A percentile compares a stretch with the other conserved stretches of the same genome.
phyloP scores from a whole-genome alignment of 148 eudicot genomes.

The Vaccinium macrocarpon region DNA sequence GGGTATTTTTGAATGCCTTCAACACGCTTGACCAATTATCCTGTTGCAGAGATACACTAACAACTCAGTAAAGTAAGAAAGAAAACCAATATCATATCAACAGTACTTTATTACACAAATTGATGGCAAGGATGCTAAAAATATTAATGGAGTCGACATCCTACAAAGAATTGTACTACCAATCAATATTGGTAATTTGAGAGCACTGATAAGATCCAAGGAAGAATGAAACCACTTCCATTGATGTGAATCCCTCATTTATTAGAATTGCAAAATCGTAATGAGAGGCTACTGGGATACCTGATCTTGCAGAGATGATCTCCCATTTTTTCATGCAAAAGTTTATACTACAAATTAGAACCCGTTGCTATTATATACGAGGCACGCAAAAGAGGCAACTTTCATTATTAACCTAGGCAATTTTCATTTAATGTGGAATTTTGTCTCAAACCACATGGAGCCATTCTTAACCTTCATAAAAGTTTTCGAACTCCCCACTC shows the following conservation, averaged over 20 bases:
- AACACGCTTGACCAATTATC: constrained; percentile 96
- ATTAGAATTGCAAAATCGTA: neutral
- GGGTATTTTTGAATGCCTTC: constrained; percentile 97
- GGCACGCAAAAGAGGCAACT: neutral
- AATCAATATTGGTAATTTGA: neutral
- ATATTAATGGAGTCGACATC: neutral
- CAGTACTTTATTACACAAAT: neutral
- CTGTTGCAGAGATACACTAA: constrained; percentile 42
- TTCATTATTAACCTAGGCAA: neutral
- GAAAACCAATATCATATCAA: neutral
- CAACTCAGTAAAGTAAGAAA: constrained; percentile 12
- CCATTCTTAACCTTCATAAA: neutral
- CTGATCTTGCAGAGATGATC: neutral
- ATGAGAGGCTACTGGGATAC: neutral
- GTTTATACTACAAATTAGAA: neutral
- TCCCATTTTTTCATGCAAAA: neutral
- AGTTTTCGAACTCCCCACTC: neutral
- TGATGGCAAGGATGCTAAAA: neutral
- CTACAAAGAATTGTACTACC: neutral
- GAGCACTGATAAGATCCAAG: neutral
- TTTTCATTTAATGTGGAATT: neutral
- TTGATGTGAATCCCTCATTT: neutral
- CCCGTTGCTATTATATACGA: neutral
- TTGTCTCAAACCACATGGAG: neutral
- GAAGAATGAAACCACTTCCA: constrained; percentile 2